A percentile compares a stretch with the other conserved stretches of the same genome.
Evolutionary conservation across 371 early-diverging fungal species (phyloP).

Genomic region (Rhizopus sp.): DNA sequence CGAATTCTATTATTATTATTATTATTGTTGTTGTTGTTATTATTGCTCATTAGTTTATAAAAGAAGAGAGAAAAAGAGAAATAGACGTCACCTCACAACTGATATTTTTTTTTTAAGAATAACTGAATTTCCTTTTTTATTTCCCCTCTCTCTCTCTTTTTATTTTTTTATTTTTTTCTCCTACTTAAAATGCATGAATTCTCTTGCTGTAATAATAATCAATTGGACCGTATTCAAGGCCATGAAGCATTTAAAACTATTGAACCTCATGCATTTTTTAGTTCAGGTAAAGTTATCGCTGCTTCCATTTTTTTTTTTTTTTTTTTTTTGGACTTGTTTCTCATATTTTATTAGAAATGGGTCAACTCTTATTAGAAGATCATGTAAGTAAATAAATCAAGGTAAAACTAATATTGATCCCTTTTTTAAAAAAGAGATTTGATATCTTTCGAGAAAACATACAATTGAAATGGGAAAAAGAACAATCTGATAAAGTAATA

Average conservation of each 20-base stretch:
- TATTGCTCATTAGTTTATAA: constrained; percentile 1
- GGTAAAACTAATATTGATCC: too few relatives aligned
- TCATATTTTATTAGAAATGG: constrained; percentile 14
- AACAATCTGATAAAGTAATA: constrained; percentile 15
- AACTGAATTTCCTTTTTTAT: background rate
- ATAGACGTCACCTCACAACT: background rate
- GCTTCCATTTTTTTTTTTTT: too few relatives aligned
- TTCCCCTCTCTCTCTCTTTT: constrained; percentile 5
- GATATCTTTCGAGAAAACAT: constrained; percentile 13
- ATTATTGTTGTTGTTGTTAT: constrained; percentile 25
- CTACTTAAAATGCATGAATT: constrained; percentile 7
- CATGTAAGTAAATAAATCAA: background rate
- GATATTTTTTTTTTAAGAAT: too few relatives aligned
- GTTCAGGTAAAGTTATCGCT: constrained; percentile 16
- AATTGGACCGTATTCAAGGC: constrained; percentile 3
- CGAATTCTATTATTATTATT: constrained; percentile 55
- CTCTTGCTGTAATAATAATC: constrained; percentile 13
- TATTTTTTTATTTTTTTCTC: constrained; percentile 5
- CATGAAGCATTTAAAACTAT: constrained; percentile 16
- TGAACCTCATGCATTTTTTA: constrained; percentile 17
- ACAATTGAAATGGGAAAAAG: constrained; percentile 14
- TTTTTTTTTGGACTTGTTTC: background rate
- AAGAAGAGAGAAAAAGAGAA: background rate
- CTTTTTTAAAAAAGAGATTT: too few relatives aligned
- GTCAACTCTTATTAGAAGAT: constrained; percentile 19